phyloP scores from a whole-genome alignment of 257 asterid species.

The Marsdenia floribunda region DNA sequence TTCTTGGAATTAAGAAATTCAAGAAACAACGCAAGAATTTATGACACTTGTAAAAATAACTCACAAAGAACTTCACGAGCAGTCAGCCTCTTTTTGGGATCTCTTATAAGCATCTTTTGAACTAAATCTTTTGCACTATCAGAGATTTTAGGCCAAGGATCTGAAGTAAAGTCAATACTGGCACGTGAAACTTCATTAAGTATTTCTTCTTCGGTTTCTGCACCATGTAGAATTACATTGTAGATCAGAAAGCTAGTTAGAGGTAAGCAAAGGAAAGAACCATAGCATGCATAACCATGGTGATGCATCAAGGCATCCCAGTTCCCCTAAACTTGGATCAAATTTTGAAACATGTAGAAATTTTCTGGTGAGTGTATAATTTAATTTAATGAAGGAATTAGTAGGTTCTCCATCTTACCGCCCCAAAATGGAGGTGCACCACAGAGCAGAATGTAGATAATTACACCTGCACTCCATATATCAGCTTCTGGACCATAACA shows the following conservation, averaged over 20 bases:
- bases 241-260: neutral
- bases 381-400: too few relatives aligned
- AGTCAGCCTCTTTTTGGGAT: conserved; percentile 28
- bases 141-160: conserved; percentile 34
- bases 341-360: neutral
- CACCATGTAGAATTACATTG: neutral
- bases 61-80: conserved; percentile 32
- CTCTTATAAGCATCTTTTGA: conserved; percentile 25
- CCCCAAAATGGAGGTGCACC: conserved; percentile 30
- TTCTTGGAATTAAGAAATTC: neutral
- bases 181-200: conserved; percentile 25
- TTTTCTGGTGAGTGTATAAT: neutral
- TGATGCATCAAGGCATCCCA: neutral
- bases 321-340: neutral
- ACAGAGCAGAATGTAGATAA: conserved; percentile 25
- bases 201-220: conserved; percentile 24
- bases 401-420: conserved; percentile 14
- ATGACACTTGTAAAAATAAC: neutral
- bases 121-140: conserved; percentile 29
- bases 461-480: conserved; percentile 34
- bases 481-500: conserved; percentile 29
- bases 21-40: neutral
- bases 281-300: neutral
- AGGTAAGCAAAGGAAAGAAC: neutral
- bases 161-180: conserved; percentile 18